Conservation (phyloP, 1,284 basidiomycete genomes). For the Irpex sp. region DNA sequence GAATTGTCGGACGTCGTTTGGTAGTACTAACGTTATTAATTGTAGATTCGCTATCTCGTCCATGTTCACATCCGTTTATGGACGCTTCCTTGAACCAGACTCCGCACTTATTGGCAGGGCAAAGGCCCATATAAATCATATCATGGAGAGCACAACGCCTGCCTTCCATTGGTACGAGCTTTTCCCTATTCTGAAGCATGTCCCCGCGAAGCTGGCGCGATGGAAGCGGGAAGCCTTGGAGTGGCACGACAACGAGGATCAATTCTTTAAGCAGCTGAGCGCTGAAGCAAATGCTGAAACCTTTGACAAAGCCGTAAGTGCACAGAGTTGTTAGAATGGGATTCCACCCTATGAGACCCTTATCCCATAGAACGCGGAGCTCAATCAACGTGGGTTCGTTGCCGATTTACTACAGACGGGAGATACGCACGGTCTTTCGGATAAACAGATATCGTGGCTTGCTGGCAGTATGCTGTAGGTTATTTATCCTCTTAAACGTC, state of each 20-base stretch:
- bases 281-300: neutral
- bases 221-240: constrained; percentile 10
- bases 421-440: neutral
- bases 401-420: neutral
- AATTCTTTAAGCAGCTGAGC: constrained; percentile 5
- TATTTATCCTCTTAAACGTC: neutral
- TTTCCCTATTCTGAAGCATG: constrained; percentile 8
- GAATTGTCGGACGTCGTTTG: neutral
- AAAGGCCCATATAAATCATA: neutral
- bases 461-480: neutral
- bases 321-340: neutral
- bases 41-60: neutral
- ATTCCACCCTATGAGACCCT: neutral
- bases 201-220: constrained; percentile 5
- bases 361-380: neutral
- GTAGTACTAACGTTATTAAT: neutral
- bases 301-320: neutral
- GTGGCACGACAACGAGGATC: constrained; percentile 5
- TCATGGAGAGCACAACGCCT: neutral
- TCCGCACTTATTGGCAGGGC: neutral
- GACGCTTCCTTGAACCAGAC: neutral
- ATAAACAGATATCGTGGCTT: neutral
- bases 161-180: neutral
- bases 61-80: neutral
- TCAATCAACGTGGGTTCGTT: neutral